Conservation (phyloP, 129 eudicot genomes). For the Mikania micrantha region DNA sequence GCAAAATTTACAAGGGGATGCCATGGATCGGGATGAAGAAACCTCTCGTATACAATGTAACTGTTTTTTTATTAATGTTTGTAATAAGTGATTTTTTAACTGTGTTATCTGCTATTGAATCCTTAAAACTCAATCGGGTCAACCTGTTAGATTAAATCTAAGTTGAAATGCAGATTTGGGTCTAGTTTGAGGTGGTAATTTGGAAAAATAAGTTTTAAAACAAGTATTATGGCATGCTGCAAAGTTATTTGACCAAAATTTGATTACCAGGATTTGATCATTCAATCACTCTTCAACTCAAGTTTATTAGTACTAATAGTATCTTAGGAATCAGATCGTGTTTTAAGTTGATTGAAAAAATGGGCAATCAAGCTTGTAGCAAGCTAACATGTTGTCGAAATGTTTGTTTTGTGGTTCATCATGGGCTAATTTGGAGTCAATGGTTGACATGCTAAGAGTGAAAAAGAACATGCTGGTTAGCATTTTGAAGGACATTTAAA, state of each 20-base stretch:
- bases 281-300: not conserved
- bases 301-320: not conserved
- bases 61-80: not conserved
- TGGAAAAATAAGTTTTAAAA: not conserved
- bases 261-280: not conserved
- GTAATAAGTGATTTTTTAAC: not conserved
- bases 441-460: not conserved
- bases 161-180: not conserved
- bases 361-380: not conserved
- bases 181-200: not conserved
- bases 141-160: slow-evolving; percentile 7
- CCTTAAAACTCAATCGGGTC: not conserved
- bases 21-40: slow-evolving; percentile 89
- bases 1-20: slow-evolving; percentile 83
- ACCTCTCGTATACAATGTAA: slow-evolving; percentile 91
- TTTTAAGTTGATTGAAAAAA: not conserved
- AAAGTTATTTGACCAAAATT: not conserved
- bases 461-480: not conserved
- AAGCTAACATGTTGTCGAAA: not conserved
- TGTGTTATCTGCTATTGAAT: not conserved
- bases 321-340: not conserved
- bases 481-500: not conserved
- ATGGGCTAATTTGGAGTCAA: not conserved
- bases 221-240: not conserved
- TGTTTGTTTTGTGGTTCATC: not conserved